These are phyloP conservation scores for Sphaerulina vaccinii DNA, from an alignment of 2,329 filamentous ascomycete genomes.

Conservation along the genomic window DNA sequence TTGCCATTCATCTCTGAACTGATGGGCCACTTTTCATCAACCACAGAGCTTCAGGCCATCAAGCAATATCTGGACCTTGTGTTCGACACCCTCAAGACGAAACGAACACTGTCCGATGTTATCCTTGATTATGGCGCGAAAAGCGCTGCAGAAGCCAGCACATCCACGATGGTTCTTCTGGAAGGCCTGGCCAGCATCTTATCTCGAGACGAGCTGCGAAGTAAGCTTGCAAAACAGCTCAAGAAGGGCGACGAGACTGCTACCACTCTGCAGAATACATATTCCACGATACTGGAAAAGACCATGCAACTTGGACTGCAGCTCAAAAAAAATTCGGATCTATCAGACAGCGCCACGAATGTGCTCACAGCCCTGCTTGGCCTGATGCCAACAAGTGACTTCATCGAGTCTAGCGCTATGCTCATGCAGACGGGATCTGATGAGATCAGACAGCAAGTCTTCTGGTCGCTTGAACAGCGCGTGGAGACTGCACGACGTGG, in stretches of 20 bases:
- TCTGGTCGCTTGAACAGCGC: slow-evolving; percentile 76
- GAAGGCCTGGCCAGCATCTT: slow-evolving; percentile 41
- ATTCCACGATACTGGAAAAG: slow-evolving; percentile 41
- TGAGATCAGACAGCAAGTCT: slow-evolving; percentile 71
- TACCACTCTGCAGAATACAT: slow-evolving; percentile 28
- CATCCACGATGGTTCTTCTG: slow-evolving; percentile 40
- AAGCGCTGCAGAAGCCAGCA: slow-evolving; percentile 34
- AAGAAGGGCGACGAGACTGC: slow-evolving; percentile 24
- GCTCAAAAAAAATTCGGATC: slow-evolving; percentile 47
- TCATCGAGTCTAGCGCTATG: slow-evolving; percentile 82
- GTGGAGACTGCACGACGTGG: slow-evolving; percentile 71
- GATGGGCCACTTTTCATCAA: slow-evolving; percentile 68
- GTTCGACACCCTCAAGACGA: slow-evolving; percentile 71
- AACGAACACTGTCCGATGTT: slow-evolving; percentile 69
- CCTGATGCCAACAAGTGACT: slow-evolving; percentile 80
- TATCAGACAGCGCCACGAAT: slow-evolving; percentile 56
- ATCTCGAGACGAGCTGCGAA: slow-evolving; percentile 25
- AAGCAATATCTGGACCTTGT: slow-evolving; percentile 74
- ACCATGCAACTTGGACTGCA: slow-evolving; percentile 60
- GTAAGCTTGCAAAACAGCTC: slow-evolving; percentile 31
- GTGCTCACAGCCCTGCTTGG: slow-evolving; percentile 78
- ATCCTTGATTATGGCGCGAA: slow-evolving; percentile 64
- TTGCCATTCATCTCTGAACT: slow-evolving; percentile 74
- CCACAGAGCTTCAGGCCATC: slow-evolving; percentile 70
- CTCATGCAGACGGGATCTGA: slow-evolving; percentile 74